Conservation (phyloP, 768 basidiomycete genomes). For the Suillus sp. region DNA sequence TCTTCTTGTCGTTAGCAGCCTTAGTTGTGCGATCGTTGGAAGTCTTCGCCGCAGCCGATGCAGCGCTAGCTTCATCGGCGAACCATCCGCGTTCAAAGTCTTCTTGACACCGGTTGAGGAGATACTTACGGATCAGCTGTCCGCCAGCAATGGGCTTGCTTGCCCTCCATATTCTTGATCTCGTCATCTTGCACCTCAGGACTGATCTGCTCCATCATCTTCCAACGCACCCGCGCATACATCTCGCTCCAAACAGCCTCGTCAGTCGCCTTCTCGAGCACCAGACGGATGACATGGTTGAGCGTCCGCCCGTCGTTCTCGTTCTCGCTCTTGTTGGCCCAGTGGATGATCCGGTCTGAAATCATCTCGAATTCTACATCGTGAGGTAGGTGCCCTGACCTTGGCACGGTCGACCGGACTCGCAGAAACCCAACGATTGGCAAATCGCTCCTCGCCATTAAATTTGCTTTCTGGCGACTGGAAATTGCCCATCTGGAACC, state of each 20-base stretch:
- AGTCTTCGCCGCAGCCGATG: conserved; percentile 41
- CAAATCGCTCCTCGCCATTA: too few species aligned
- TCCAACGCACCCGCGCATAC: conserved; percentile 93
- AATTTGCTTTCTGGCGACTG: conserved; percentile 54
- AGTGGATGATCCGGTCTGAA: conserved; percentile 89
- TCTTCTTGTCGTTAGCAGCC: conserved; percentile 62
- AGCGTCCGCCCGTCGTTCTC: conserved; percentile 93
- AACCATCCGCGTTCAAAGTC: too few species aligned
- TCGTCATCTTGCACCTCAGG: conserved; percentile 86
- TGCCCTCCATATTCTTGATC: conserved; percentile 78
- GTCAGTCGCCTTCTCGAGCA: conserved; percentile 97
- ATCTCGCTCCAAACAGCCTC: conserved; percentile 94
- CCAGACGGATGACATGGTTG: conserved; percentile 92
- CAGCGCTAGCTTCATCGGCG: conserved; percentile 82
- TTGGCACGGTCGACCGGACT: conserved; percentile 86
- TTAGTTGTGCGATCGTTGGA: conserved; percentile 27
- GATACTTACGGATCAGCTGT: conserved; percentile 93
- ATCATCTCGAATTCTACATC: conserved; percentile 97
- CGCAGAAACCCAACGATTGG: conserved; percentile 79
- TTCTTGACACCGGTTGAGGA: conserved; percentile 94
- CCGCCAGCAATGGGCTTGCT: conserved; percentile 93
- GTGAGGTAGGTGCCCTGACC: conserved; percentile 89
- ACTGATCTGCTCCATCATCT: conserved; percentile 94
- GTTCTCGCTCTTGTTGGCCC: conserved; percentile 85
- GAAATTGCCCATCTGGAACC: conserved; percentile 74